phyloP scores from a whole-genome alignment of 352 stramenopile species.

The Phytophthora macrochlamydospora region DNA sequence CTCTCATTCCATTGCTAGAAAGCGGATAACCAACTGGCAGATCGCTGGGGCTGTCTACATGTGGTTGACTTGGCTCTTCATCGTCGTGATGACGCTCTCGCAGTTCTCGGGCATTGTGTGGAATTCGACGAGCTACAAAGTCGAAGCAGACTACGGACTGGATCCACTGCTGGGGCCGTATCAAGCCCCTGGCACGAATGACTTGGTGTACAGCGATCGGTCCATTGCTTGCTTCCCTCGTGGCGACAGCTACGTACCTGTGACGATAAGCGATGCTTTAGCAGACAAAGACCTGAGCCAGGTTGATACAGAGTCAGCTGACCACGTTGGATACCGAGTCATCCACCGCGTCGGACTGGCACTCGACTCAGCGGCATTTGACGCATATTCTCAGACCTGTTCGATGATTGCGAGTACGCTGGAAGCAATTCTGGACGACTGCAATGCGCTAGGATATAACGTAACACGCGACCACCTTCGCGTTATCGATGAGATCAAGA shows the following conservation, averaged over 20 bases:
- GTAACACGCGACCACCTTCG: conserved; percentile 13
- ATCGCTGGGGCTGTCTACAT: conserved; percentile 16
- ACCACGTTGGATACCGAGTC: conserved; percentile 35
- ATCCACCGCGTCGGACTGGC: conserved; percentile 7
- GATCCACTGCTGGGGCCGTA: conserved; percentile 3
- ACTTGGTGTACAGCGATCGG: conserved; percentile 44
- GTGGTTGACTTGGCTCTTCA: conserved; percentile 33
- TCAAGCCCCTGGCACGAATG: conserved; percentile 32
- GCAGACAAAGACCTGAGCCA: neutral
- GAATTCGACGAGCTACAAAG: neutral
- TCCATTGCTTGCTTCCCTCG: conserved; percentile 31
- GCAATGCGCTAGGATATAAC: conserved; percentile 14
- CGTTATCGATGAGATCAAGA: conserved; percentile 8
- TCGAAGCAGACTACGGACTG: conserved; percentile 3
- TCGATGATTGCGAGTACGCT: conserved; percentile 8
- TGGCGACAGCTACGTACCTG: conserved; percentile 16
- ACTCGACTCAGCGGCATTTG: neutral
- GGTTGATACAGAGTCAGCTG: conserved; percentile 9
- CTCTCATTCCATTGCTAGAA: neutral
- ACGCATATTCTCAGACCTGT: conserved; percentile 7
- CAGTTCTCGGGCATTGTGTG: conserved; percentile 37
- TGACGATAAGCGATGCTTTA: conserved; percentile 14
- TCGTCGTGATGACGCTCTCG: conserved; percentile 24
- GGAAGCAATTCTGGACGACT: conserved; percentile 9
- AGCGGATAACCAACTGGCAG: neutral